A percentile compares a stretch with the other conserved stretches of the same genome.
These are phyloP conservation scores for Scalesia atractyloides DNA, from an alignment of 129 eudicot genomes.

Conservation along the genomic window DNA sequence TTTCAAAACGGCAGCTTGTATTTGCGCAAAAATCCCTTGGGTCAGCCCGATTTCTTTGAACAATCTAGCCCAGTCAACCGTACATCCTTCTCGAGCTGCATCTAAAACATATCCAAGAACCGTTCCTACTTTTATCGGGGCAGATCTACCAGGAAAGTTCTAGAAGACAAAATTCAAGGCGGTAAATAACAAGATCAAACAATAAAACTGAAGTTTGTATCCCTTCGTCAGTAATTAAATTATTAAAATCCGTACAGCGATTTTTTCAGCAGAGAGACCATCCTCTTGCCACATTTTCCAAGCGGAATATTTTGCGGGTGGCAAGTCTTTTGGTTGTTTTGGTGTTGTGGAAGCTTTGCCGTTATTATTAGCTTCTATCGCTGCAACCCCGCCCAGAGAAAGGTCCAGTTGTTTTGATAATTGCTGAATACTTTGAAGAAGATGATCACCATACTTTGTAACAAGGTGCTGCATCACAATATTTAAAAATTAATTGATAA, in stretches of 20 bases:
- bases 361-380: slow-evolving; percentile 38
- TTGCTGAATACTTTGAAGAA: slow-evolving; percentile 55
- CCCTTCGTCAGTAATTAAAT: not conserved
- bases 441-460: slow-evolving; percentile 60
- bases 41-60: slow-evolving; percentile 63
- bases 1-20: slow-evolving; percentile 56
- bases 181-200: slow-evolving; percentile 8
- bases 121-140: slow-evolving; percentile 75
- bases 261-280: slow-evolving; percentile 61
- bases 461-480: slow-evolving; percentile 69
- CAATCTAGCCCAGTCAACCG: slow-evolving; percentile 67
- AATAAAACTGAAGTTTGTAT: slow-evolving; percentile 5
- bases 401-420: slow-evolving; percentile 57
- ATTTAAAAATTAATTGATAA: not conserved
- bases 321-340: slow-evolving; percentile 43
- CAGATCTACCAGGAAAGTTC: slow-evolving; percentile 80
- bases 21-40: slow-evolving; percentile 36
- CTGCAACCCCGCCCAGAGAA: slow-evolving; percentile 60
- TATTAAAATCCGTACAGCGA: slow-evolving; percentile 56
- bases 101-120: slow-evolving; percentile 69
- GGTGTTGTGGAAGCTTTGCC: slow-evolving; percentile 42
- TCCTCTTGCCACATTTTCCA: slow-evolving; percentile 93
- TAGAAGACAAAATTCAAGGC: slow-evolving; percentile 29
- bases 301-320: slow-evolving; percentile 76
- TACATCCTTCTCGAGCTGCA: slow-evolving; percentile 77